Percentiles rank a stretch among this genome's conserved stretches.
phyloP scores from a whole-genome alignment of 2,329 filamentous ascomycete genomes.

The Purpureocillium takamizusanense region DNA sequence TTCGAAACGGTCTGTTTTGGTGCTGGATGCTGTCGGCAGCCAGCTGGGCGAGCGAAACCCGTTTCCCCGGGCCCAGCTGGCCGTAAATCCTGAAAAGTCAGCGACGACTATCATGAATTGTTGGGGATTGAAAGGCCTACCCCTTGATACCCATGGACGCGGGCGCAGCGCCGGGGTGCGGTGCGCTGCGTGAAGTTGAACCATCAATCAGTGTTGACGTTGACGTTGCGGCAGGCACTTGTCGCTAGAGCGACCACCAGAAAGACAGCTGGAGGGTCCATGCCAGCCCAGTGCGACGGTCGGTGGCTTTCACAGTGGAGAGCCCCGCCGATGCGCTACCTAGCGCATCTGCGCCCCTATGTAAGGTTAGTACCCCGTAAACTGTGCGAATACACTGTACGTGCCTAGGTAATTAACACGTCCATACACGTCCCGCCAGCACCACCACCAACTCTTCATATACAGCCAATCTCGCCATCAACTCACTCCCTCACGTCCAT shows the following conservation, averaged over 20 bases:
- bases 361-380: no score
- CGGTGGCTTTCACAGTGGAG: no score
- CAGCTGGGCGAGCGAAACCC: conserved; percentile 74
- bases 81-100: conserved; percentile 63
- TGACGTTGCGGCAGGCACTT: not conserved
- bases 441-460: not conserved
- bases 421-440: not conserved
- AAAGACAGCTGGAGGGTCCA: no score
- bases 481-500: no score
- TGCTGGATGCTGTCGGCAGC: conserved; percentile 67
- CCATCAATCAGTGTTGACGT: not conserved
- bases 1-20: conserved; percentile 63
- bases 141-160: conserved; percentile 56
- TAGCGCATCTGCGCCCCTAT: no score
- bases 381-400: no score
- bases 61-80: conserved; percentile 73
- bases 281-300: no score
- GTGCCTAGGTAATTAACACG: no score
- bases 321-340: no score
- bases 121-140: conserved; percentile 22
- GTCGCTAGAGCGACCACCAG: not conserved
- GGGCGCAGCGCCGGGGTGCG: conserved; percentile 3
- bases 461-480: no score
- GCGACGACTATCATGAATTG: not conserved
- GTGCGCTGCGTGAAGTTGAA: not conserved